Base-by-base conservation (phyloP, 2,329 filamentous ascomycete genomes). In the Xylaria sp. region DNA sequence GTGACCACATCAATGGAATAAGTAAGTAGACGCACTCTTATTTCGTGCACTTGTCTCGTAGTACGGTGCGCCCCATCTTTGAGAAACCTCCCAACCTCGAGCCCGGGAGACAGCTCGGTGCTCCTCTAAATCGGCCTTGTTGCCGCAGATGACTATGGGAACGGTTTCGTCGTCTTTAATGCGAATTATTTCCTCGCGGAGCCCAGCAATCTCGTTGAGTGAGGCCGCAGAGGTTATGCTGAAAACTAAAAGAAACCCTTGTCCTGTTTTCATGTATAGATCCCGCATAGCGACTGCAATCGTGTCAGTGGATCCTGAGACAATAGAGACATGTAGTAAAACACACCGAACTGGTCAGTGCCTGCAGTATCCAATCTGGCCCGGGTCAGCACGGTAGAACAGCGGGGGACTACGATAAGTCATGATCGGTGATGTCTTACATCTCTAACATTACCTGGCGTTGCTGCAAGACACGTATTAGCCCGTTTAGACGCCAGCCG, bases 191-290 rank as follows among this genome's bases (percentile, higher is more conserved):
- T 96, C 92, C 72, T 96, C 92, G 52, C 92, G 89, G 41, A 97
- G 83, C 69, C 91, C 89, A 68, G 87, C 84, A 29, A 97, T 85
- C 76, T 97, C 92, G 69, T 88, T 85, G 40, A 97, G 83, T n/a
- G 92, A 96, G 33, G 91, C 91, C 63, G 85, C 82, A 64, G 91
- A 95, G 17, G 92, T 94, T 73, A 96, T 96, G 77, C 90, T 94
- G 79, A 96, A 97, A 60, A 96, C 93, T 37, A 97, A 84, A 57
- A 97, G 85, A 75, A 97, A 97, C 0, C 93, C 92, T 78, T 96
- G 92, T 57, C 92, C 92, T 38, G 92, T 91, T 75, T 95, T 95
- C 91, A 97, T 96, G 80, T 96, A 95, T 46, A 94, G 82, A 74
- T 95, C 91, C 73, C 91, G 85, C 85, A 87, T 87, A 58, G 85